A percentile compares a stretch with the other conserved stretches of the same genome.
These are phyloP conservation scores for Mycena rebaudengoi DNA, from an alignment of 768 basidiomycete species.

Conservation along the genomic window DNA sequence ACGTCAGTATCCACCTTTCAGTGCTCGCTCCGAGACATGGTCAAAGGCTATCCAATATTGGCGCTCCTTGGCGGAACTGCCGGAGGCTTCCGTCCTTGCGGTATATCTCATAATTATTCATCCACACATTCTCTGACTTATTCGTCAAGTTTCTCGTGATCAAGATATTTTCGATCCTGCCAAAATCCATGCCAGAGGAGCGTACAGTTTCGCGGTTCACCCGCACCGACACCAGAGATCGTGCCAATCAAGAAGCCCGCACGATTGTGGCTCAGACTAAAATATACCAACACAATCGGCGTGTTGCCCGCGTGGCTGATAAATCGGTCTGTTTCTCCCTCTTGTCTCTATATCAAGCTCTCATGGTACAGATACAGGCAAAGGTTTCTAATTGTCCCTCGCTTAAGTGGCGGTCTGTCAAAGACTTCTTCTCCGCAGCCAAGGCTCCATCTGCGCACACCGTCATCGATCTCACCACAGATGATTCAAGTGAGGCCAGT, in stretches of 20 bases:
- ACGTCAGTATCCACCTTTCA: conserved; percentile 1
- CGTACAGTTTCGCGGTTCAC: not conserved
- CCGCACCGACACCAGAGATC: not conserved
- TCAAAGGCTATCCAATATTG: not conserved
- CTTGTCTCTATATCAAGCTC: not conserved
- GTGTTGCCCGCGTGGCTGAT: not conserved
- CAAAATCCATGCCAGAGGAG: no score
- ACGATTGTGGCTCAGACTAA: not conserved
- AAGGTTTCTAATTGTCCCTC: not conserved
- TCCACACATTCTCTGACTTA: no score
- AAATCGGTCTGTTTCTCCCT: not conserved
- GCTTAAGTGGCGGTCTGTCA: not conserved
- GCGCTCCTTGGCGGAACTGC: not conserved
- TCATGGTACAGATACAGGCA: not conserved
- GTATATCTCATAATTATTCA: no score
- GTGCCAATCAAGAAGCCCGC: not conserved
- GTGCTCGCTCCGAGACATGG: not conserved
- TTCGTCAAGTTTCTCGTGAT: not conserved
- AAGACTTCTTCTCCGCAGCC: not conserved
- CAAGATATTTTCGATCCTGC: not conserved
- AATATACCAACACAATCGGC: not conserved
- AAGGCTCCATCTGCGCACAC: not conserved
- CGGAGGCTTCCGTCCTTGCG: not conserved
- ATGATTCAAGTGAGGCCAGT: not conserved
- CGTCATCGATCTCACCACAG: not conserved